Evolutionary conservation across 148 eudicot species (phyloP).

Genomic region (Camellia granthamiana): DNA sequence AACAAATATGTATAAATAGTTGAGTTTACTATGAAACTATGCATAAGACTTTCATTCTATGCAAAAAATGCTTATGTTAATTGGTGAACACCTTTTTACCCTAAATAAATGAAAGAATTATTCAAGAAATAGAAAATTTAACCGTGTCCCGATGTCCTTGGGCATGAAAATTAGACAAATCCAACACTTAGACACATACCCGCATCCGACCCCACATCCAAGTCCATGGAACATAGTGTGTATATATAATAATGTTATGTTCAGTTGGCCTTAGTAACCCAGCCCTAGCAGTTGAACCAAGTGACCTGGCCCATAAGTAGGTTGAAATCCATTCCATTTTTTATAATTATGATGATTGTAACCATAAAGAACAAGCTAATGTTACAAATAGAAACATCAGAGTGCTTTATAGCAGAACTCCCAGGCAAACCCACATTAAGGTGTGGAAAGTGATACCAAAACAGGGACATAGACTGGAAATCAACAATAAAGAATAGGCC

Average conservation of each 20-base stretch:
- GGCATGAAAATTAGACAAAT: too few species aligned
- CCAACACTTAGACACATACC: too few species aligned
- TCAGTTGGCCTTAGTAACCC: background rate
- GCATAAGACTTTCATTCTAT: too few species aligned
- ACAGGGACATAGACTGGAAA: background rate
- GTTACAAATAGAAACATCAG: background rate
- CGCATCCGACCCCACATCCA: too few species aligned
- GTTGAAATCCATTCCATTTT: background rate
- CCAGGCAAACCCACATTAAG: background rate
- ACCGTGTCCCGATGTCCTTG: too few species aligned
- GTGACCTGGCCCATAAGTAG: background rate
- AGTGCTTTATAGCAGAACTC: background rate
- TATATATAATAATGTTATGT: background rate
- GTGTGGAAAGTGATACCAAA: background rate
- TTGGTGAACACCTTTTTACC: too few species aligned
- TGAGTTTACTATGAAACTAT: too few species aligned
- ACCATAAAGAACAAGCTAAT: background rate
- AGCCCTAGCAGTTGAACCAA: conserved; percentile 6
- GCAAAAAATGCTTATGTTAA: too few species aligned
- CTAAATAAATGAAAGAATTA: too few species aligned
- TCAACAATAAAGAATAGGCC: background rate
- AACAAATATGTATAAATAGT: too few species aligned
- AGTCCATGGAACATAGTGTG: too few species aligned
- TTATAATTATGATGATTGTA: background rate
- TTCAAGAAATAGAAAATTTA: too few species aligned